Base-by-base conservation (phyloP, 441 rosid species). In the Bruguiera hainesii region DNA sequence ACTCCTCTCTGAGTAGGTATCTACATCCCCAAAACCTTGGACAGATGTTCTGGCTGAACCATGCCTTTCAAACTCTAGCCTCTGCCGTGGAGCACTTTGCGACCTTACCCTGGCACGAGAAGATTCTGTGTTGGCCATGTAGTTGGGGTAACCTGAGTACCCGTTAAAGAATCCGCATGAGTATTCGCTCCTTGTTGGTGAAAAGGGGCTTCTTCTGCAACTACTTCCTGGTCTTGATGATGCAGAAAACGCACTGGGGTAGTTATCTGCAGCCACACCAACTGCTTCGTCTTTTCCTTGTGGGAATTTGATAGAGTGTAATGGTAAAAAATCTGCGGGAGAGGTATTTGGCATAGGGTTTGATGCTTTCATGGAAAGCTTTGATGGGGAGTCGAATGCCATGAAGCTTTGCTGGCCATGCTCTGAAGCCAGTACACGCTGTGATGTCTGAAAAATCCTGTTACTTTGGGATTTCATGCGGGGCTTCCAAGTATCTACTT, bases 41-140 rank as follows among this genome's bases (percentile, higher is more conserved):
- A 81, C 23, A 16, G 93, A 78, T 77, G 91, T 84, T 73, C 83
- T 89, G 0, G 71, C 55, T 5, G 87, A 83, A 46, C 81, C 55
- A 33, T 82, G 76, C 67, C 79, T 83, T 70, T 95, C 98, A 3
- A 80, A 74, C 71, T 82, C 89, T 0, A 87, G 86, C 56, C 99
- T 84, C 39, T 85, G 93, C 77, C 83, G 92, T 0, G 99, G 97
- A 20, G 95, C 96, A 64, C 98, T 95, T n/a, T 76, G 74, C 1
- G 97, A 92, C 69, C 99, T 82, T 2, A 71, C 76, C 77, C 89
- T 90, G 3, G 95, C 96, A 73, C 74, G 82, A 18, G 96, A 95
- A 16, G 96, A 95, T 73, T 89, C 88, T 0, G 98, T 95, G 78
- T 80, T 85, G 72, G 91, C 78, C 99, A 95, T 95, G 86, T 89